These are phyloP conservation scores for Microbotryum scabiosae DNA, from an alignment of 1,284 basidiomycete genomes.

Conservation along the genomic window DNA sequence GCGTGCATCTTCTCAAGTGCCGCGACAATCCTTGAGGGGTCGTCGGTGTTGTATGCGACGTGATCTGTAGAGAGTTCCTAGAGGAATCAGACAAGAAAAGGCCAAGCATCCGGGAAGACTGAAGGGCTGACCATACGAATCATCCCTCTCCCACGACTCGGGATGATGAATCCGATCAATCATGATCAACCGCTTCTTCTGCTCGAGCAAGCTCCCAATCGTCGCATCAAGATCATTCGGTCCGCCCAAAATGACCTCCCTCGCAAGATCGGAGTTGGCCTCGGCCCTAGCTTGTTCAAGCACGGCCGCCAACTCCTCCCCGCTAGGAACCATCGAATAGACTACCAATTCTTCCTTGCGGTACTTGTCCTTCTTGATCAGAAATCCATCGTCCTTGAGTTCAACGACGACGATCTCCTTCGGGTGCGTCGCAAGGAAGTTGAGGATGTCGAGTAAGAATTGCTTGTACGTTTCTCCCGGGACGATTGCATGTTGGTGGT, in stretches of 20 bases:
- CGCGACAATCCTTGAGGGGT: constrained; percentile 13
- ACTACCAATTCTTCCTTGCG: constrained; percentile 8
- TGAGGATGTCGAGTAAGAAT: constrained; percentile 11
- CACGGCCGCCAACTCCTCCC: constrained; percentile 2
- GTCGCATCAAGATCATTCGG: constrained; percentile 7
- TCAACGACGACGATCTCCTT: constrained; percentile 18
- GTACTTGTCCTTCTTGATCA: constrained; percentile 5
- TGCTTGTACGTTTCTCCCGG: constrained; percentile 8
- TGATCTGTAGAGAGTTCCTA: background rate
- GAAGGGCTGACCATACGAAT: constrained; percentile 15
- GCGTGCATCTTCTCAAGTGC: constrained; percentile 5
- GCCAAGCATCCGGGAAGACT: too few relatives aligned
- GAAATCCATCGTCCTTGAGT: constrained; percentile 19
- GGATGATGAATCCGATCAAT: constrained; percentile 15
- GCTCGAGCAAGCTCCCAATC: constrained; percentile 12
- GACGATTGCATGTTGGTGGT: constrained; percentile 20
- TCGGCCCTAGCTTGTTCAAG: background rate
- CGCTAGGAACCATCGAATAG: constrained; percentile 13
- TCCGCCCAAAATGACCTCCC: background rate
- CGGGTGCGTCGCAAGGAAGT: constrained; percentile 10
- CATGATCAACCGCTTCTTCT: constrained; percentile 8
- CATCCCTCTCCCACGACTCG: constrained; percentile 6
- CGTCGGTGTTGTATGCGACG: constrained; percentile 14
- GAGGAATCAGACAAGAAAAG: background rate
- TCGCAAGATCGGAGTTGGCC: background rate